Evolutionary conservation across 1,284 basidiomycete genomes (phyloP).

Genomic region (Leucoagaricus sp.): DNA sequence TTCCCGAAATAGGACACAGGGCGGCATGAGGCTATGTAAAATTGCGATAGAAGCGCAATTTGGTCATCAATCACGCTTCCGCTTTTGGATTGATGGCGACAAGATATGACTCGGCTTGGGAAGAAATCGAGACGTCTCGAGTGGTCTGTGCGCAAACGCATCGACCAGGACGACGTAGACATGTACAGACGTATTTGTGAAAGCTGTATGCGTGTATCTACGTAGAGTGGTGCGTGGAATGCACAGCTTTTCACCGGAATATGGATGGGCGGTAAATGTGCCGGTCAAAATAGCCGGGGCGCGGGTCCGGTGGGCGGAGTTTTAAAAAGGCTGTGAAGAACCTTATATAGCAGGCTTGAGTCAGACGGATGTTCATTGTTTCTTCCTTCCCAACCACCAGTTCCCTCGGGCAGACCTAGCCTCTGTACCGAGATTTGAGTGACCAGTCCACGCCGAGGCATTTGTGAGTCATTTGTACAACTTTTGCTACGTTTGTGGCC

Average conservation of each 20-base stretch:
- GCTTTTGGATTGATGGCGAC: slow-evolving; percentile 10
- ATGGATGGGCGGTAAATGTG: slow-evolving; percentile 8
- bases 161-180: neutral
- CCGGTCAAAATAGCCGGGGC: slow-evolving; percentile 6
- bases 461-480: slow-evolving; percentile 33
- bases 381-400: slow-evolving; percentile 23
- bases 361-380: slow-evolving; percentile 24
- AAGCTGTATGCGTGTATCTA: slow-evolving; percentile 4
- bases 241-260: slow-evolving; percentile 10
- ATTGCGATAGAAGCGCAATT: slow-evolving; percentile 14
- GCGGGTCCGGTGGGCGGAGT: slow-evolving; percentile 23
- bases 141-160: neutral
- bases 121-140: neutral
- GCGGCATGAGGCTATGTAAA: slow-evolving; percentile 14
- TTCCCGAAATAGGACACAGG: slow-evolving; percentile 8
- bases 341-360: slow-evolving; percentile 30
- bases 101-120: slow-evolving; percentile 17
- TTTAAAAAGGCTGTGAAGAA: slow-evolving; percentile 31
- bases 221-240: slow-evolving; percentile 1
- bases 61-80: slow-evolving; percentile 15
- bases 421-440: slow-evolving; percentile 23
- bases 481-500: slow-evolving; percentile 23
- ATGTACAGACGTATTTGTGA: neutral
- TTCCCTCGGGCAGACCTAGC: slow-evolving; percentile 27
- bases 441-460: slow-evolving; percentile 22